Evolutionary conservation across 148 eudicot species (phyloP), one percentile per base, ranked within the genome.

Genomic region (Drosera capensis): DNA sequence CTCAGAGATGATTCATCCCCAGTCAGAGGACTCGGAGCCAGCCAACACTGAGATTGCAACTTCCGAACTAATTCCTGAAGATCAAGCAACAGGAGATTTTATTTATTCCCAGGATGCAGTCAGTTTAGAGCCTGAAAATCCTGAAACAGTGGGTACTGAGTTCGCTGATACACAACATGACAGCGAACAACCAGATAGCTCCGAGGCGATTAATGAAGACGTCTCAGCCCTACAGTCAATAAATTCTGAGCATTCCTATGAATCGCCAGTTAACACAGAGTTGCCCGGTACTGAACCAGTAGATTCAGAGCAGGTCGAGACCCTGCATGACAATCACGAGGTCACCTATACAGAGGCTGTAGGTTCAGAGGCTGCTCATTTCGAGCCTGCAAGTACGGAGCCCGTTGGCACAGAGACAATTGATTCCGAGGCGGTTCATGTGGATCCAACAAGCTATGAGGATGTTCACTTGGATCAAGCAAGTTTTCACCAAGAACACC

Each of bases 281-380:
- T 20, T 43, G 20, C 26, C 21, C 41, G 53, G 34, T 45, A 15
- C 40, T 21, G 40, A 52, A 18, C 13, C 57, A 13, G 16, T 52
- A 19, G 25, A 20, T 20, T 24, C 57, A 52, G 57, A 52, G 18
- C 30, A 23, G 12, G 24, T 40, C 26, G 46, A 52, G 24, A 24
- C 58, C 9, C 43, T 45, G 35, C 41, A 40, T 39, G 53, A 57
- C 22, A 35, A 14, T 29, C 24, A 55, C 4, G 70, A 58, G 24
- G 31, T 48, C 16, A 22, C 42, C 35, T 59, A 65, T 48, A 43
- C 64, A 0, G 39, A 52, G 43, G 40, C 65, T 1, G 21, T 43
- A 8, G 30, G 16, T 20, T 15, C 43, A n/a, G 60, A 58, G 13
- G 22, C 19, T 25, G 46, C 18, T 47, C 43, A 40, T 39, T 20